Conservation (phyloP, 1,284 basidiomycete species). For the Ustilago sp. region DNA sequence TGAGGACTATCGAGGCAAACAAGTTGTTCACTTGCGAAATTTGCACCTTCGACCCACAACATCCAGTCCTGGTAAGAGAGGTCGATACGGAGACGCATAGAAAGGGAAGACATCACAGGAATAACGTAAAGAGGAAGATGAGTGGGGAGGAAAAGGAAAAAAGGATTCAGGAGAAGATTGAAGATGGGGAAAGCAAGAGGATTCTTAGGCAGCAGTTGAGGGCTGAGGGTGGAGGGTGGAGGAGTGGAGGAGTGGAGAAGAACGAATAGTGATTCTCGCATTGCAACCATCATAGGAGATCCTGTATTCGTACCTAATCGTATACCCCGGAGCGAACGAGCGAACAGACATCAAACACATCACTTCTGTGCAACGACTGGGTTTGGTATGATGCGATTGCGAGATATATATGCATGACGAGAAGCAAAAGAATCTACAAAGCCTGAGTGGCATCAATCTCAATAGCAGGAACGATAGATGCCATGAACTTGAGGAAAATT, state of each 20-base stretch:
- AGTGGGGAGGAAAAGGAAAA: conserved; percentile 12
- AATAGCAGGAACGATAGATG: conserved; percentile 67
- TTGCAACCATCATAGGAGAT: not conserved
- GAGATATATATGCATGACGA: not conserved
- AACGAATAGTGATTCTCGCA: not conserved
- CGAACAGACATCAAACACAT: not conserved
- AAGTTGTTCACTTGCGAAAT: conserved; percentile 73
- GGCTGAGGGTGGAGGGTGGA: not conserved
- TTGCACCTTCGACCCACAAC: conserved; percentile 77
- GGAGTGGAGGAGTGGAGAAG: not conserved
- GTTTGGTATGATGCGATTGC: not conserved
- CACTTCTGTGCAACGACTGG: not conserved
- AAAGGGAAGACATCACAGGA: conserved; percentile 27
- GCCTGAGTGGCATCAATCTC: conserved; percentile 67
- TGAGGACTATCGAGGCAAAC: conserved; percentile 41
- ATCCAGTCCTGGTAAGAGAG: conserved; percentile 82
- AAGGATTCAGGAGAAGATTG: conserved; percentile 16
- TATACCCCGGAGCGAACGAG: conserved; percentile 36
- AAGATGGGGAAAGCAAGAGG: not conserved
- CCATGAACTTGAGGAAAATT: conserved; percentile 69
- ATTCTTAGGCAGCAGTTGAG: not conserved
- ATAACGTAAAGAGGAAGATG: conserved; percentile 26
- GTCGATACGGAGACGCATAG: conserved; percentile 75
- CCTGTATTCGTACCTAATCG: not conserved
- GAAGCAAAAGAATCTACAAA: conserved; percentile 14